Evolutionary conservation across 2,329 filamentous ascomycete species (phyloP).

Genomic region (Calonectria multiphialidica): DNA sequence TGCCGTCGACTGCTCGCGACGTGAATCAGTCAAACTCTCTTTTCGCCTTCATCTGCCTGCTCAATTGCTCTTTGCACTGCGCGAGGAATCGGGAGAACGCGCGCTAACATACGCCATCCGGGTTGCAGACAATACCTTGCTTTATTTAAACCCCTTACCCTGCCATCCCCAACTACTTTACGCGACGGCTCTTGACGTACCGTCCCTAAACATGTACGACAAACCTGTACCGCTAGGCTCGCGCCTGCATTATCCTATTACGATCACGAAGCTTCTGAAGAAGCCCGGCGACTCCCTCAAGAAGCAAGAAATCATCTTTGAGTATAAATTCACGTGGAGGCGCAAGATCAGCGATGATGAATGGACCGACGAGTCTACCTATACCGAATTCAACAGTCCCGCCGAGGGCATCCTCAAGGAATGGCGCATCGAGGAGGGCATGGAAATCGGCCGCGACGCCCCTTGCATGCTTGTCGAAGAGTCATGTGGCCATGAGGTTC

Average conservation of each 20-base stretch:
- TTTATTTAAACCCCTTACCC: constrained; percentile 12
- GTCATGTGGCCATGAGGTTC: constrained; percentile 89
- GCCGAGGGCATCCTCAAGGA: constrained; percentile 82
- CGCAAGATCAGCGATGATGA: constrained; percentile 79
- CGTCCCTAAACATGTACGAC: constrained; percentile 49
- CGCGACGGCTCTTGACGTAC: background rate
- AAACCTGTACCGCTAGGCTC: constrained; percentile 64
- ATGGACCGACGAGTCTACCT: constrained; percentile 73
- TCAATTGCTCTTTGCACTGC: constrained; percentile 15
- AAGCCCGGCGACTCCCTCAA: constrained; percentile 79
- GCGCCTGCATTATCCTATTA: constrained; percentile 91
- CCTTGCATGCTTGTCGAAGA: constrained; percentile 84
- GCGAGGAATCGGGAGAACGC: background rate
- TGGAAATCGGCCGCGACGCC: constrained; percentile 70
- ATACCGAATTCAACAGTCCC: constrained; percentile 84
- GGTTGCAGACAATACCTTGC: constrained; percentile 22
- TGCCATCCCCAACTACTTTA: constrained; percentile 2
- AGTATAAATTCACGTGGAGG: constrained; percentile 87
- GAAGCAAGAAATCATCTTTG: constrained; percentile 82
- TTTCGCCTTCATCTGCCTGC: background rate
- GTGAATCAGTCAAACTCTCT: background rate
- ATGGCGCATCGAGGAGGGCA: constrained; percentile 81
- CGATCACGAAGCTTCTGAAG: constrained; percentile 87
- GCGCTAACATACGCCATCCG: constrained; percentile 20
- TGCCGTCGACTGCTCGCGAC: constrained; percentile 15